Conservation (phyloP, 225 moss, liverwort and hornwort genomes). For the Polytrichum commune region DNA sequence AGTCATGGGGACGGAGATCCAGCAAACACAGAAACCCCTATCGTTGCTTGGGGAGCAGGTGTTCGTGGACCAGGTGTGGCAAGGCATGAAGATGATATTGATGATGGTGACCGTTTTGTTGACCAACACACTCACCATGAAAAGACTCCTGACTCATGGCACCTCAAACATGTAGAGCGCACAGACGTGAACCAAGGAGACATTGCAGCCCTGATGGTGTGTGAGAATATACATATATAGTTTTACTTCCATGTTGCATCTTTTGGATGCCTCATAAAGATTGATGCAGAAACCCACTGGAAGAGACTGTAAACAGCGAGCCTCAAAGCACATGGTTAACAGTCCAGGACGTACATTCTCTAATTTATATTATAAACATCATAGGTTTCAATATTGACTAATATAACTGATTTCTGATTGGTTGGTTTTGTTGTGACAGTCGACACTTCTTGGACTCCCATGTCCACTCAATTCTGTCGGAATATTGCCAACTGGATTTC, state of each 20-base stretch:
- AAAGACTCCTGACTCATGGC: slow-evolving; percentile 75
- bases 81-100: slow-evolving; percentile 55
- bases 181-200: slow-evolving; percentile 92
- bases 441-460: slow-evolving; percentile 89
- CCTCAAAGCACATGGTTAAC: too few relatives aligned
- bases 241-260: not conserved
- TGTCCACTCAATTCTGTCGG: slow-evolving; percentile 98
- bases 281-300: too few relatives aligned
- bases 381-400: too few relatives aligned
- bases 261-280: too few relatives aligned
- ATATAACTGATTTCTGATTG: not conserved
- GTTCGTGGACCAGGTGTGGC: slow-evolving; percentile 72
- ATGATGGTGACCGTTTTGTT: slow-evolving; percentile 71
- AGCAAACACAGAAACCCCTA: slow-evolving; percentile 87
- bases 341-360: too few relatives aligned
- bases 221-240: not conserved
- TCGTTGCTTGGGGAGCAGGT: slow-evolving; percentile 97
- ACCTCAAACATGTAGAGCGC: slow-evolving; percentile 62
- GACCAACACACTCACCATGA: slow-evolving; percentile 87
- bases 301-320: too few relatives aligned
- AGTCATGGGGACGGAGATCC: slow-evolving; percentile 99
- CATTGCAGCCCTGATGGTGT: slow-evolving; percentile 93
- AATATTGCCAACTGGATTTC: slow-evolving; percentile 74
- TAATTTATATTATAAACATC: too few relatives aligned
- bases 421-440: slow-evolving; percentile 56